A percentile compares a stretch with the other conserved stretches of the same genome.
phyloP scores from a whole-genome alignment of 1,284 basidiomycete genomes.

The Lentinus polychrous region DNA sequence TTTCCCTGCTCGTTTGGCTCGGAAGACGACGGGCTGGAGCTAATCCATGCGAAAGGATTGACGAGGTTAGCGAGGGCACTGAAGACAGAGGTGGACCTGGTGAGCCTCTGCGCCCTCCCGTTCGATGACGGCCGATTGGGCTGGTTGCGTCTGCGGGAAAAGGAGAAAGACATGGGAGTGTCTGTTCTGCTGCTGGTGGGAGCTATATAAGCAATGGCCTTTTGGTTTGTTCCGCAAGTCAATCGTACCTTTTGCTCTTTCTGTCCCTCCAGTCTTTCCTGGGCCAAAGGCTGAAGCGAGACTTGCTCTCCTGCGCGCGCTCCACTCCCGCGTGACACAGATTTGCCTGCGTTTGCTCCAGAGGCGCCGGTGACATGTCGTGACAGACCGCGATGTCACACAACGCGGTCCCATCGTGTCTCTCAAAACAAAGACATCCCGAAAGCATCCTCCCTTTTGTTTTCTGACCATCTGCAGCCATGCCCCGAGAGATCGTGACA shows the following conservation, averaged over 20 bases:
- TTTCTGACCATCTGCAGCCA: constrained; percentile 28
- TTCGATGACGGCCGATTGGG: not conserved
- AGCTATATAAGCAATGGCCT: not conserved
- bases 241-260: not conserved
- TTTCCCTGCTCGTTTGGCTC: constrained; percentile 13
- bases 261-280: no score
- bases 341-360: not conserved
- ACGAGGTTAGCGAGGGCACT: constrained; percentile 25
- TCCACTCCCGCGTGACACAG: constrained; percentile 1
- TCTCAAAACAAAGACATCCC: not conserved
- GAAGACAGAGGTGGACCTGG: constrained; percentile 22
- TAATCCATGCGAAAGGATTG: constrained; percentile 22
- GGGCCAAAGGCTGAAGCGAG: no score
- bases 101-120: constrained; percentile 12
- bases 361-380: not conserved
- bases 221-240: no score
- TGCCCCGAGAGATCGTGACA: constrained; percentile 86
- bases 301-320: not conserved
- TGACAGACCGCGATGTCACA: not conserved
- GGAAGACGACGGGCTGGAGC: constrained; percentile 8
- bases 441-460: not conserved
- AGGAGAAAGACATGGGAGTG: not conserved
- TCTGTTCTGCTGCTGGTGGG: not conserved
- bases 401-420: not conserved
- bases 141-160: not conserved